Evolutionary conservation across 176 grass and related monocot genomes (phyloP).

Genomic region (Bonia amplexicaulis): DNA sequence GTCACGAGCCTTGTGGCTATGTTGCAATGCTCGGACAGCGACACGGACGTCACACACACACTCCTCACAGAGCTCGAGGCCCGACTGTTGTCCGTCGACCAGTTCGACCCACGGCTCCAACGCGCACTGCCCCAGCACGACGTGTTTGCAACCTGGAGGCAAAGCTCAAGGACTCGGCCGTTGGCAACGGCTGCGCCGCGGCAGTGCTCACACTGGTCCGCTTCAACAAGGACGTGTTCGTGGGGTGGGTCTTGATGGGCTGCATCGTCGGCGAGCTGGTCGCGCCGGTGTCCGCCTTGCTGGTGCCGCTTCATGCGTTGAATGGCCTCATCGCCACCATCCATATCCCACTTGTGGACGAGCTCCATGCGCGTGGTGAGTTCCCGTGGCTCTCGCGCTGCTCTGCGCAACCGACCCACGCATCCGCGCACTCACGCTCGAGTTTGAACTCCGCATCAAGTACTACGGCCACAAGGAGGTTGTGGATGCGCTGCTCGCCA

Average conservation of each 20-base stretch:
- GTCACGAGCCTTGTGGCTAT: constrained; percentile 50
- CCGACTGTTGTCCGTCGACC: constrained; percentile 25
- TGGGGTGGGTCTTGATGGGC: constrained; percentile 79
- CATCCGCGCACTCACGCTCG: constrained; percentile 37
- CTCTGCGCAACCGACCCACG: constrained; percentile 37
- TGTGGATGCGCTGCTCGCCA: constrained; percentile 62
- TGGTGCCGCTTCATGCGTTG: constrained; percentile 53
- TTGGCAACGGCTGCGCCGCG: constrained; percentile 49
- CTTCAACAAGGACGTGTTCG: constrained; percentile 91
- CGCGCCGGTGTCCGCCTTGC: constrained; percentile 9
- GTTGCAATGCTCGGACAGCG: constrained; percentile 8
- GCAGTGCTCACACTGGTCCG: constrained; percentile 60
- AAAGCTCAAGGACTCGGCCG: constrained; percentile 25
- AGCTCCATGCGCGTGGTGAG: constrained; percentile 44
- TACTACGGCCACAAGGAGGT: constrained; percentile 72
- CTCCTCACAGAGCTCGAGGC: constrained; percentile 41
- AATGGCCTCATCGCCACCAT: not conserved
- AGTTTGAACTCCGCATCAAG: constrained; percentile 42
- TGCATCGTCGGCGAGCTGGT: constrained; percentile 51
- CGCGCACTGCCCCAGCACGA: constrained; percentile 58
- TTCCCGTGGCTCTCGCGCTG: constrained; percentile 52
- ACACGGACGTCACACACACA: not conserved
- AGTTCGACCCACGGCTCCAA: constrained; percentile 70
- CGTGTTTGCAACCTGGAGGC: constrained; percentile 61
- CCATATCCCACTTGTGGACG: constrained; percentile 62